Conservation (phyloP, 768 basidiomycete genomes). For the Lactarius deliciosus region DNA sequence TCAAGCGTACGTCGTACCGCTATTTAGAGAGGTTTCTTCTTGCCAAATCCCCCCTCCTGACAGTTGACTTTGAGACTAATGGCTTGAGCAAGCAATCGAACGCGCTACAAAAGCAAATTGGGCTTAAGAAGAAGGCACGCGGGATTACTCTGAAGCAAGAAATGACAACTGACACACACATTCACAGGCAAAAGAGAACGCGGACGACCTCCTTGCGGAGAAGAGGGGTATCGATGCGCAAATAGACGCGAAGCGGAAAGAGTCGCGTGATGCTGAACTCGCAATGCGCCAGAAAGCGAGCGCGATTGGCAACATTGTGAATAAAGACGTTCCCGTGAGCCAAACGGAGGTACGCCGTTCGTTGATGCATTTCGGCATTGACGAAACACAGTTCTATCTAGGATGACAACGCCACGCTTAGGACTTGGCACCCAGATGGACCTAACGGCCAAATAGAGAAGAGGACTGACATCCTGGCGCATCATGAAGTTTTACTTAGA, state of each 20-base stretch:
- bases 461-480: slow-evolving; percentile 82
- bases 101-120: slow-evolving; percentile 91
- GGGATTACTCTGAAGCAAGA: background rate
- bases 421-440: slow-evolving; percentile 85
- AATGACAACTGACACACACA: slow-evolving; percentile 6
- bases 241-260: slow-evolving; percentile 72
- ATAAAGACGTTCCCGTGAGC: slow-evolving; percentile 81
- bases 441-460: slow-evolving; percentile 69
- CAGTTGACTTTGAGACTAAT: slow-evolving; percentile 88
- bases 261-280: slow-evolving; percentile 71
- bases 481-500: slow-evolving; percentile 93
- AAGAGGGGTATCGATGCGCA: slow-evolving; percentile 86
- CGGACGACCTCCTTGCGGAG: slow-evolving; percentile 79
- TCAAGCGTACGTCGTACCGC: slow-evolving; percentile 67
- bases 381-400: slow-evolving; percentile 35
- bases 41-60: background rate
- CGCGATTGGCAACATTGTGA: slow-evolving; percentile 90
- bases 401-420: slow-evolving; percentile 86
- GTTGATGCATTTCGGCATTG: background rate
- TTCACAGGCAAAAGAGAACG: slow-evolving; percentile 82
- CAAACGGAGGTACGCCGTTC: slow-evolving; percentile 69
- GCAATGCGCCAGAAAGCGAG: slow-evolving; percentile 79
- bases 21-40: background rate
- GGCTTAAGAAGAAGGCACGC: slow-evolving; percentile 84
- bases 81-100: slow-evolving; percentile 80